These are phyloP conservation scores for Pleurotus platypus DNA, from an alignment of 768 basidiomycete genomes.

Conservation along the genomic window DNA sequence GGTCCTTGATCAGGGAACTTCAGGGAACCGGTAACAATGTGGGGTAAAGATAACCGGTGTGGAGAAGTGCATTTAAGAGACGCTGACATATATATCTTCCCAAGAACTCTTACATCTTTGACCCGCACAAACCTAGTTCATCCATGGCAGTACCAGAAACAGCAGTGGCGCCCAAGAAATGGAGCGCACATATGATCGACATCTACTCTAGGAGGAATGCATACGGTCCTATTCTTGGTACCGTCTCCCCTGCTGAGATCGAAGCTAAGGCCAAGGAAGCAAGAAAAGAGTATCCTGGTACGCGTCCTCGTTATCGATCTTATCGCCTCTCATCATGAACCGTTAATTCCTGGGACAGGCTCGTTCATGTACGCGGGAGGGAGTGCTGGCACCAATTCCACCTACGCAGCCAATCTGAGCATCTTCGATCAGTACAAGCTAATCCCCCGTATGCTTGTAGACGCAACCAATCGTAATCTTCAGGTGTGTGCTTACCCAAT, in stretches of 20 bases:
- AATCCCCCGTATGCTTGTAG: constrained; percentile 76
- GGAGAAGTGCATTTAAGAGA: not conserved
- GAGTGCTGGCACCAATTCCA: constrained; percentile 69
- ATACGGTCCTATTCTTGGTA: constrained; percentile 46
- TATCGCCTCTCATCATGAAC: not conserved
- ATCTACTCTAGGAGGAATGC: constrained; percentile 36
- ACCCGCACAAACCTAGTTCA: not conserved
- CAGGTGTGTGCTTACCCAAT: constrained; percentile 37
- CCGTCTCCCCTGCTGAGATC: constrained; percentile 58
- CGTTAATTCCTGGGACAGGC: constrained; percentile 27
- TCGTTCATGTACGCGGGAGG: constrained; percentile 76
- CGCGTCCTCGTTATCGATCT: constrained; percentile 10
- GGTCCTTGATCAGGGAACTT: too few relatives aligned
- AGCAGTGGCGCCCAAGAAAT: constrained; percentile 16
- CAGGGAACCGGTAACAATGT: not conserved
- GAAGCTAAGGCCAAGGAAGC: constrained; percentile 65
- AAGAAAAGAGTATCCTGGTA: constrained; percentile 55
- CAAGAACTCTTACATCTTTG: not conserved
- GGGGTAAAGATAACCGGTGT: not conserved
- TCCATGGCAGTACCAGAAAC: constrained; percentile 8
- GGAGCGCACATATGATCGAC: constrained; percentile 37
- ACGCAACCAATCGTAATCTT: constrained; percentile 53
- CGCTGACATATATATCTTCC: not conserved
- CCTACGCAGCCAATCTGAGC: constrained; percentile 61
- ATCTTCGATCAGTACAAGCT: constrained; percentile 69